These are phyloP conservation scores for Colletotrichum destructivum DNA, from an alignment of 2,329 filamentous ascomycete genomes.

Conservation along the genomic window DNA sequence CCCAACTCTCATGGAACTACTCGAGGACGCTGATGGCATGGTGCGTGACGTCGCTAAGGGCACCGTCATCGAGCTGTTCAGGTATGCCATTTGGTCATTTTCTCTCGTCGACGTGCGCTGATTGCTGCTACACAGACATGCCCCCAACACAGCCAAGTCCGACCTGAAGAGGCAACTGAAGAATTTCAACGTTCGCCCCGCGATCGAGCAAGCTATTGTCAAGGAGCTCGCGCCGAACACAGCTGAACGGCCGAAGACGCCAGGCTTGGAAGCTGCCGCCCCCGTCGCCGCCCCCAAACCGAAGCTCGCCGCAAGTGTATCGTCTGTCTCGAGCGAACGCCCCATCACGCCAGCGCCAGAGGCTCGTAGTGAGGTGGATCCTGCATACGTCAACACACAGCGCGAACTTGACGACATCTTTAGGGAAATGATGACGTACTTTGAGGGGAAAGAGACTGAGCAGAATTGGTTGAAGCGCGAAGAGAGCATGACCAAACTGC, in stretches of 20 bases:
- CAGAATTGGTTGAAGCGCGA: constrained; percentile 93
- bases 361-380: constrained; percentile 80
- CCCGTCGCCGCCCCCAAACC: constrained; percentile 60
- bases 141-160: constrained; percentile 86
- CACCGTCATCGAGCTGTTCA: constrained; percentile 89
- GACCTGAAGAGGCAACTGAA: constrained; percentile 91
- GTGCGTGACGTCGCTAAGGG: constrained; percentile 88
- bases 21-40: constrained; percentile 91
- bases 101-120: constrained; percentile 77
- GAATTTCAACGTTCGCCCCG: constrained; percentile 86
- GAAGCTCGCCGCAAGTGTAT: constrained; percentile 66
- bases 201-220: constrained; percentile 87
- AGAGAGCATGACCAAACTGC: constrained; percentile 82
- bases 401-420: constrained; percentile 92
- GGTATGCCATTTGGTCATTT: constrained; percentile 62
- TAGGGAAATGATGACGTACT: constrained; percentile 83
- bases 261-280: constrained; percentile 53
- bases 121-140: constrained; percentile 82
- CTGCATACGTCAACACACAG: constrained; percentile 85
- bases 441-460: constrained; percentile 91
- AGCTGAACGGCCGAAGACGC: constrained; percentile 58
- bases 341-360: constrained; percentile 76
- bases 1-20: constrained; percentile 83
- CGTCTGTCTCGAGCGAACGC: constrained; percentile 64
- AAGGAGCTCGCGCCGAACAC: constrained; percentile 75